Evolutionary conservation across 1,139 yeast species (phyloP).

Genomic region (Maudiozyma humilis): DNA sequence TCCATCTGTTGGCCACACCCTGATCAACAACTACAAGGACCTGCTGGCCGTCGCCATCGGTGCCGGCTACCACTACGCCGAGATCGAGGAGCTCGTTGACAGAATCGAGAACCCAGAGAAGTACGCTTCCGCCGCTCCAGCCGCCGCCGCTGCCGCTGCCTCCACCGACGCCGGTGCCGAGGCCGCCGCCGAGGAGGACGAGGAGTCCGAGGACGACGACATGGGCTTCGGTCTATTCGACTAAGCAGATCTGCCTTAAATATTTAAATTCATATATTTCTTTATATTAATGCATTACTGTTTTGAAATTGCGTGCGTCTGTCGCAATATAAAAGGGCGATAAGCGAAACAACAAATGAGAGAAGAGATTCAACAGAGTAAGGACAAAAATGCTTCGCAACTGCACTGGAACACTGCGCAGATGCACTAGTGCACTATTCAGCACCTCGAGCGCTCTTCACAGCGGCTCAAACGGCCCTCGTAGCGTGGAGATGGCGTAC

Average conservation of each 20-base stretch:
- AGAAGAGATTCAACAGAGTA: too few relatives aligned
- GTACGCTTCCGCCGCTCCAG: constrained; percentile 96
- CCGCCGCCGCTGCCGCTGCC: constrained; percentile 62
- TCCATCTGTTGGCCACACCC: constrained; percentile 98
- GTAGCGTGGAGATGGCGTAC: not conserved
- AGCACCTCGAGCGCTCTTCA: too few relatives aligned
- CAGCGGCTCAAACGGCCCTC: too few relatives aligned
- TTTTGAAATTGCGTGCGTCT: too few relatives aligned
- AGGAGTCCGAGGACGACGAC: constrained; percentile 59
- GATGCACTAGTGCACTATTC: too few relatives aligned
- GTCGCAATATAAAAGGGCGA: too few relatives aligned
- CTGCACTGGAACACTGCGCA: too few relatives aligned
- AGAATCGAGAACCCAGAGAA: constrained; percentile 99
- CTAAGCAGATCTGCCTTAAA: constrained; percentile 40
- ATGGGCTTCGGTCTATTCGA: constrained; percentile 99
- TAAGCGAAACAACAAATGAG: too few relatives aligned
- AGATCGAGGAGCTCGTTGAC: constrained; percentile 98
- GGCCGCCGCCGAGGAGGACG: constrained; percentile 71
- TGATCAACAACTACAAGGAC: constrained; percentile 99
- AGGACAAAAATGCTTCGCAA: too few relatives aligned
- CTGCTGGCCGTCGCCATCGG: constrained; percentile 96
- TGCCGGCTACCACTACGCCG: constrained; percentile 98
- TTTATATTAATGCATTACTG: not conserved
- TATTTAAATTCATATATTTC: not conserved
- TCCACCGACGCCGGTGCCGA: constrained; percentile 64